Base-by-base conservation (phyloP, 148 eudicot species). In the Vaccinium macrocarpon region DNA sequence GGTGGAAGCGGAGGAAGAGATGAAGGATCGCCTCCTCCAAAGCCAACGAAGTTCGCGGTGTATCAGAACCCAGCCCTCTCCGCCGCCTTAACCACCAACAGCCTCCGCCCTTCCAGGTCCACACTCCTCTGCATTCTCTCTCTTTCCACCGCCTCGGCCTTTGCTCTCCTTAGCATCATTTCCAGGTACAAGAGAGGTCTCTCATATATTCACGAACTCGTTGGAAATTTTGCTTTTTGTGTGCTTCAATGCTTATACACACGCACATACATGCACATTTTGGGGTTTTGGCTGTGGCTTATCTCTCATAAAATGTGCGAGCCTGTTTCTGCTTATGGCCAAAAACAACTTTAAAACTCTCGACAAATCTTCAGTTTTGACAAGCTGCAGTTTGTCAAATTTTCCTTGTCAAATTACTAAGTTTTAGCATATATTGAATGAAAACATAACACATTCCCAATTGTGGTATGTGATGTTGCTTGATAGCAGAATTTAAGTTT, bases 51-150 rank as follows among this genome's bases (percentile, higher is more conserved):
- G 84, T 96, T 96, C 89, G 78, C 89, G 2, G 96, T 90, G 80
- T 96, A 96, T 82, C 94, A 89, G 88, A 96, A 96, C 83, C 88
- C 92, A 9, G 90, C 94, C 10, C 82, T 96, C 87, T 92, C 98
- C 71, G 92, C 96, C 68, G 98, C 98, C 46, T 92, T 96, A 8
- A 90, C 95, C 80, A 83, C 95, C 87, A 88, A 87, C 90, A 94
- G 95, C 73, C 90, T 90, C 88, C 96, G 98, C 51, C 98, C 98
- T 81, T 79, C 91, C n/a, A 83, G 61, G 15, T 88, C 91, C n/a
- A 87, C 92, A 25, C 84, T 95, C 84, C 52, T 91, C 82, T 62
- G 85, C 84, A 88, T 95, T 23, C 88, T 95, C 81, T 88, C 90
- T 55, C 87, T 94, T 84, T 85, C 88, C 83, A 68, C 91, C 50